Evolutionary conservation across 225 moss, liverwort and hornwort genomes (phyloP).

Genomic region (Polytrichum commune): DNA sequence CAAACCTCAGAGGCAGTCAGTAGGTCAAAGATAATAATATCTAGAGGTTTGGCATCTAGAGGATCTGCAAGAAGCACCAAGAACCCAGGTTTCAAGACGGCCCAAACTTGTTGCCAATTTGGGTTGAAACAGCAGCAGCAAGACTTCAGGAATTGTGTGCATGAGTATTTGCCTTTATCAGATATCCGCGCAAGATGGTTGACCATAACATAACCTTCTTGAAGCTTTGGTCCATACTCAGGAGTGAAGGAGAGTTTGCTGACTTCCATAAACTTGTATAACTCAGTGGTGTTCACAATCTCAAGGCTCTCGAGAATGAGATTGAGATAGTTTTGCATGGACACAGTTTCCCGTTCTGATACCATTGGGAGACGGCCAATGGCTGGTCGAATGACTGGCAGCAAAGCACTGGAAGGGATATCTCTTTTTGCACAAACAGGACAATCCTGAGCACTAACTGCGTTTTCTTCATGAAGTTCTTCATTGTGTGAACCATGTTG

Average conservation of each 20-base stretch:
- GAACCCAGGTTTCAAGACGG: conserved; percentile 47
- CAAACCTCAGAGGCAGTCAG: conserved; percentile 36
- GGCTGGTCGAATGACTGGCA: conserved; percentile 43
- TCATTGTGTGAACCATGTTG: conserved; percentile 24
- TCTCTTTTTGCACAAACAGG: conserved; percentile 26
- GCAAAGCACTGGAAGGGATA: conserved; percentile 41
- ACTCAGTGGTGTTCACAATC: conserved; percentile 42
- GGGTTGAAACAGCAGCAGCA: conserved; percentile 48
- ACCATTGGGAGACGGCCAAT: conserved; percentile 39
- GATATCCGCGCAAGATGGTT: conserved; percentile 38
- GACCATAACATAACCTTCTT: conserved; percentile 42
- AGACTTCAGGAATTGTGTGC: conserved; percentile 32
- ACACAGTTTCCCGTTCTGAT: conserved; percentile 34
- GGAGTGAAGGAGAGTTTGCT: conserved; percentile 44
- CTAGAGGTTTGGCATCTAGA: conserved; percentile 35
- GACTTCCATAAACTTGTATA: conserved; percentile 52
- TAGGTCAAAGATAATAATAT: conserved; percentile 43
- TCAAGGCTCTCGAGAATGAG: conserved; percentile 49
- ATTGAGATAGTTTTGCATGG: conserved; percentile 54
- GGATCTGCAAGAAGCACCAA: conserved; percentile 52
- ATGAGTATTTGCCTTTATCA: conserved; percentile 27
- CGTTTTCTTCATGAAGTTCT: conserved; percentile 23
- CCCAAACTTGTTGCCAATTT: conserved; percentile 57
- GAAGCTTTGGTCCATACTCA: conserved; percentile 49
- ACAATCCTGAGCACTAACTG: conserved; percentile 19